Percentiles rank a stretch among this genome's conserved stretches.
phyloP scores from a whole-genome alignment of 352 stramenopile species.

The Globisporangium parvum region DNA sequence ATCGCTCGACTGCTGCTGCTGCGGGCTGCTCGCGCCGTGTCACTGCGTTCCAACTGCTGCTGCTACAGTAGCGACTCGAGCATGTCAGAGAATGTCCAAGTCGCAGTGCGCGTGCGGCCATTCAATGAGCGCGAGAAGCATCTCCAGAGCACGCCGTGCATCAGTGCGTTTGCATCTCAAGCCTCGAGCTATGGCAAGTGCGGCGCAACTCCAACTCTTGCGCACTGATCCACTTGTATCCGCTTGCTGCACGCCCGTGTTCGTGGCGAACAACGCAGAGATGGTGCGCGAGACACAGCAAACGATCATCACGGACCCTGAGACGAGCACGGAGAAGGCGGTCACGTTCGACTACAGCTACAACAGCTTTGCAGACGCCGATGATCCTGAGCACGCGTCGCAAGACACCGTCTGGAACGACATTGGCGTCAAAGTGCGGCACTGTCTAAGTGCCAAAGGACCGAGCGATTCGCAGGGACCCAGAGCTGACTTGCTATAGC shows the following conservation, averaged over 20 bases:
- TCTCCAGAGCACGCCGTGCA: slow-evolving; percentile 64
- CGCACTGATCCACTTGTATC: no score
- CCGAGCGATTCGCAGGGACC: no score
- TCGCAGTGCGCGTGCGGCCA: slow-evolving; percentile 71
- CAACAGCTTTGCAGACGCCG: slow-evolving; percentile 61
- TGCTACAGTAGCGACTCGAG: neutral
- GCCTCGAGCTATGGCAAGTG: neutral
- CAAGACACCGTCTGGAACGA: slow-evolving; percentile 85
- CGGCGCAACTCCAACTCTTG: neutral
- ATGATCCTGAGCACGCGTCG: slow-evolving; percentile 56
- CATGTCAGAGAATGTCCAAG: slow-evolving; percentile 84
- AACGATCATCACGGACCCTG: slow-evolving; percentile 79
- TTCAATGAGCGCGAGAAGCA: slow-evolving; percentile 81
- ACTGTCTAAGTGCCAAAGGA: neutral
- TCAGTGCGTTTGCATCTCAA: slow-evolving; percentile 28
- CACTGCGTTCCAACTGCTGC: no score
- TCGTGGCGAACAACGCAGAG: slow-evolving; percentile 21
- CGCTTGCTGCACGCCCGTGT: neutral
- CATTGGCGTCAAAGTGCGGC: slow-evolving; percentile 62
- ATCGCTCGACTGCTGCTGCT: no score
- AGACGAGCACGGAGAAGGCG: slow-evolving; percentile 62
- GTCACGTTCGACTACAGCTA: slow-evolving; percentile 91
- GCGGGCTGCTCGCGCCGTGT: no score
- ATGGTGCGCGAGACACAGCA: slow-evolving; percentile 79
- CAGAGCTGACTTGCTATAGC: neutral